These are phyloP conservation scores for Penicillium crustosum DNA, from an alignment of 2,329 filamentous ascomycete species.

Conservation along the genomic window DNA sequence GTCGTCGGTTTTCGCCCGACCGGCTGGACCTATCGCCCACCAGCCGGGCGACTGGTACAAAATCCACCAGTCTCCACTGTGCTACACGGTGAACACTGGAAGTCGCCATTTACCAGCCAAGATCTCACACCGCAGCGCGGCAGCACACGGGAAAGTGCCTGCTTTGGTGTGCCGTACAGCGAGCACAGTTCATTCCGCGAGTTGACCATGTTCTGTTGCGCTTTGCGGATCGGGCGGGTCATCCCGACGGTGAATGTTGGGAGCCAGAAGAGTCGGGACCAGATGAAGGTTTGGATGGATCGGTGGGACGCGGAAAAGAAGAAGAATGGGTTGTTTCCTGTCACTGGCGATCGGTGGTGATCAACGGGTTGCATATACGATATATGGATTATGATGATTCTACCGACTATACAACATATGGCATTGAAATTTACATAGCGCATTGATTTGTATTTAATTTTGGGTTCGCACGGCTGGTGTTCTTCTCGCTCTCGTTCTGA, in stretches of 20 bases:
- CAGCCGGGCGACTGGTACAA: constrained; percentile 61
- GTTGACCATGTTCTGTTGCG: constrained; percentile 88
- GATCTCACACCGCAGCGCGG: constrained; percentile 82
- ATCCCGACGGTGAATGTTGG: constrained; percentile 93
- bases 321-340: constrained; percentile 59
- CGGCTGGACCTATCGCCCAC: constrained; percentile 88
- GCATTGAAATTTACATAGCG: neutral
- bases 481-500: neutral
- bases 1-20: constrained; percentile 89
- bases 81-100: constrained; percentile 70
- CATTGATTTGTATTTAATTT: neutral
- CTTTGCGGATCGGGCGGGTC: constrained; percentile 80
- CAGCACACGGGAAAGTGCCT: constrained; percentile 76
- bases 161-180: constrained; percentile 91
- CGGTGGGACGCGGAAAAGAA: constrained; percentile 62
- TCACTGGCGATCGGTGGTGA: constrained; percentile 39
- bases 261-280: constrained; percentile 61
- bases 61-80: constrained; percentile 65
- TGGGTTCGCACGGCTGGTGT: neutral
- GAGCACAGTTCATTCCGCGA: constrained; percentile 96
- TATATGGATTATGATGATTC: neutral
- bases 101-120: constrained; percentile 65
- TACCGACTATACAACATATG: neutral
- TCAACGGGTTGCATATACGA: neutral
- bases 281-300: constrained; percentile 67